Conservation (phyloP, 768 basidiomycete species). For the Dictyophora rubrovolvata region DNA sequence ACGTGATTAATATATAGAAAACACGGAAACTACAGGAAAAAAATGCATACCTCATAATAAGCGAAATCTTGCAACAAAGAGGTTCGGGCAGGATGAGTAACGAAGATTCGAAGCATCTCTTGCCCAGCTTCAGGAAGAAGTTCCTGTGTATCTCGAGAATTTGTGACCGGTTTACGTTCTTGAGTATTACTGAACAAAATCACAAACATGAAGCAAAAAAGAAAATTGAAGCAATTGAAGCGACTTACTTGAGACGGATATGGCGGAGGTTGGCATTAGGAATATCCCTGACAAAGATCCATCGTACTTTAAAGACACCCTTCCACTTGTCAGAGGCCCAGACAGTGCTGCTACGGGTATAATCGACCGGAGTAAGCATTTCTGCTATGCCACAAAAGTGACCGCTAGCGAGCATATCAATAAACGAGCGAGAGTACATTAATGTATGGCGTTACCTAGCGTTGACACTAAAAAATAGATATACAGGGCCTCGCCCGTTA, state of each 20-base stretch:
- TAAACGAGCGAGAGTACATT: neutral
- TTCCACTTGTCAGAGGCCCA: conserved; percentile 99
- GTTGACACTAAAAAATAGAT: conserved; percentile 98
- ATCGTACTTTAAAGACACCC: conserved; percentile 95
- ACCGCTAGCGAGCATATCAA: conserved; percentile 39
- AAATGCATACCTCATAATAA: conserved; percentile 65
- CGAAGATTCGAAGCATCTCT: conserved; percentile 94
- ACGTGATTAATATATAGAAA: neutral
- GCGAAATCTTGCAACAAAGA: conserved; percentile 90
- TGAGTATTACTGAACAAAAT: conserved; percentile 72
- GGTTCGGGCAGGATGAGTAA: conserved; percentile 86
- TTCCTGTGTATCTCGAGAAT: conserved; percentile 96
- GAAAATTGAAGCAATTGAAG: neutral
- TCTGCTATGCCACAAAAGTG: conserved; percentile 99
- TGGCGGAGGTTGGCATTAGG: conserved; percentile 84
- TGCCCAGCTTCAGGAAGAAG: conserved; percentile 91
- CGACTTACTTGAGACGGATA: conserved; percentile 70
- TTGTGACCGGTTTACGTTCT: conserved; percentile 97
- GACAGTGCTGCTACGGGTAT: conserved; percentile 87
- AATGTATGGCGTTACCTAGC: conserved; percentile 39
- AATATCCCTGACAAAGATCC: conserved; percentile 96
- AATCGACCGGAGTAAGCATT: conserved; percentile 95
- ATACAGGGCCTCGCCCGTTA: conserved; percentile 86
- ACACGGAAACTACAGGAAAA: neutral
- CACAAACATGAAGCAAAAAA: conserved; percentile 9